These are phyloP conservation scores for Cicer arietinum DNA, from an alignment of 306 rosid genomes.

Conservation along the genomic window DNA sequence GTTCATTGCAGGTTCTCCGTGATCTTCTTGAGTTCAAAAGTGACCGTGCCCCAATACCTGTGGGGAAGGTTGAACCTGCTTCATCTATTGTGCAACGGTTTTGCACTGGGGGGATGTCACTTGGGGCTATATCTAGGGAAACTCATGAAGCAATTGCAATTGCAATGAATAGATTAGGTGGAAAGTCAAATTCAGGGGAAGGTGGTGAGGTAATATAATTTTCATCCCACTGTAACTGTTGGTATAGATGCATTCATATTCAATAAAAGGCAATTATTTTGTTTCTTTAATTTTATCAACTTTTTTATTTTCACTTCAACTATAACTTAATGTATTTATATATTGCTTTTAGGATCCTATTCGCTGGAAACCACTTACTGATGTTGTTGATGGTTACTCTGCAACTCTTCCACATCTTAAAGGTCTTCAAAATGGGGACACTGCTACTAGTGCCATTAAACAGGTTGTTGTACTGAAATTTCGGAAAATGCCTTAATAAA, in stretches of 20 bases:
- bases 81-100: slow-evolving; percentile 87
- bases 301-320: slow-evolving; percentile 22
- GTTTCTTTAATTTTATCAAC: not conserved
- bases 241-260: slow-evolving; percentile 17
- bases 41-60: slow-evolving; percentile 85
- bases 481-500: slow-evolving; percentile 33
- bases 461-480: slow-evolving; percentile 67
- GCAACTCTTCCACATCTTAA: slow-evolving; percentile 98
- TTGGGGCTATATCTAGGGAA: slow-evolving; percentile 99
- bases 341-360: slow-evolving; percentile 81
- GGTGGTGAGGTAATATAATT: slow-evolving; percentile 90
- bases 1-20: slow-evolving; percentile 78
- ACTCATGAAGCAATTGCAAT: slow-evolving; percentile 98
- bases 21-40: slow-evolving; percentile 97
- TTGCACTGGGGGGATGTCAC: slow-evolving; percentile 99
- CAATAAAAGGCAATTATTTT: not conserved
- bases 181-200: slow-evolving; percentile 98
- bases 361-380: slow-evolving; percentile 95
- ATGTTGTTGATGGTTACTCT: slow-evolving; percentile 98
- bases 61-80: slow-evolving; percentile 97
- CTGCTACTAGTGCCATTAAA: slow-evolving; percentile 98
- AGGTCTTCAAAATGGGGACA: slow-evolving; percentile 99
- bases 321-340: not conserved
- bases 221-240: slow-evolving; percentile 22
- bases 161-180: slow-evolving; percentile 99